Conservation (phyloP, 495 filamentous ascomycete genomes). For the Daldinia loculata region DNA sequence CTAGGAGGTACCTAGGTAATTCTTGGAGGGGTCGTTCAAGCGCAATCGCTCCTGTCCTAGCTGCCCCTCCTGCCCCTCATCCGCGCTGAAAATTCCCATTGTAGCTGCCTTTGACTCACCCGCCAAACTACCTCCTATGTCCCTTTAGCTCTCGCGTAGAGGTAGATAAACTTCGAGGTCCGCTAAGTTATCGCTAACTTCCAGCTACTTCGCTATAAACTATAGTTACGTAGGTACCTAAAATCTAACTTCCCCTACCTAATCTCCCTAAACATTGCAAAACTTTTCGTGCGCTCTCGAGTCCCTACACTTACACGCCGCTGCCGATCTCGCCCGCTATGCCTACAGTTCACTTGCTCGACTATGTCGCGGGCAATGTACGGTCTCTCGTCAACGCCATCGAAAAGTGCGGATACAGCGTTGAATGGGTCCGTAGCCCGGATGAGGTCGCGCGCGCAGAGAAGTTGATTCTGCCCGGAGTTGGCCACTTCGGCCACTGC, state of each 20-base stretch:
- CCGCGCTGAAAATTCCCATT: slow-evolving; percentile 31
- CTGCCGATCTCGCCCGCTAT: slow-evolving; percentile 56
- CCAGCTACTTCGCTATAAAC: background rate
- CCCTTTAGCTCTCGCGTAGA: slow-evolving; percentile 1
- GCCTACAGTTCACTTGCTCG: slow-evolving; percentile 91
- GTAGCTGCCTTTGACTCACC: slow-evolving; percentile 23
- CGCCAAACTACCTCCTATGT: too few species aligned
- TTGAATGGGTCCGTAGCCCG: slow-evolving; percentile 90
- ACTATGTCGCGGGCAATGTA: slow-evolving; percentile 83
- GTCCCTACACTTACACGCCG: slow-evolving; percentile 5
- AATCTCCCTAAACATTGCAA: background rate
- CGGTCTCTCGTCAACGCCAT: slow-evolving; percentile 96
- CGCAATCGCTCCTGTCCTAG: slow-evolving; percentile 7
- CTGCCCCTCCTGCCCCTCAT: slow-evolving; percentile 34
- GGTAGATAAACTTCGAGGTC: background rate
- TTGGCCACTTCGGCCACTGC: slow-evolving; percentile 97
- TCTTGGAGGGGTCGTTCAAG: slow-evolving; percentile 34
- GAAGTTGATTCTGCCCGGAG: slow-evolving; percentile 93
- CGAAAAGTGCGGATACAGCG: slow-evolving; percentile 88
- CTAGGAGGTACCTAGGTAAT: background rate
- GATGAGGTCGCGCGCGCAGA: slow-evolving; percentile 85
- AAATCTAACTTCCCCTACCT: background rate
- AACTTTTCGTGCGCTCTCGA: background rate
- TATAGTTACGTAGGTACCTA: slow-evolving; percentile 2
- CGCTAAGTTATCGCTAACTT: background rate